Conservation (phyloP, 106 monocot species). For the Iris macrosiphon region DNA sequence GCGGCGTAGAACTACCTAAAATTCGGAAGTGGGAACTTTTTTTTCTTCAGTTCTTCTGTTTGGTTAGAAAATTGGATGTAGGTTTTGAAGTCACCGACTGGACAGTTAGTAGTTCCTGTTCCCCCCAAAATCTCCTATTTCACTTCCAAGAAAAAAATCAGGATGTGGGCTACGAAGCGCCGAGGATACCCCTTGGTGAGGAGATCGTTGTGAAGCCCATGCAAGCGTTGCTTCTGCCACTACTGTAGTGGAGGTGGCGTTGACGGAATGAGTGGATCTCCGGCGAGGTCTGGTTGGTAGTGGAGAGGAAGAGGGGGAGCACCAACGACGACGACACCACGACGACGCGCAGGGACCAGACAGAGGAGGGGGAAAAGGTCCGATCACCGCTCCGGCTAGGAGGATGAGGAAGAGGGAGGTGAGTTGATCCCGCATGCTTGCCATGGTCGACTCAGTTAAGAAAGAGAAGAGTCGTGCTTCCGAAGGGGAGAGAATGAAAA, state of each 20-base stretch:
- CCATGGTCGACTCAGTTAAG: no score
- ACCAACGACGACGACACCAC: constrained; percentile 8
- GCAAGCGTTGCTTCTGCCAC: constrained; percentile 22
- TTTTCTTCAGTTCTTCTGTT: no score
- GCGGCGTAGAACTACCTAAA: no score
- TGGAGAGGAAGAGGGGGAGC: constrained; percentile 15
- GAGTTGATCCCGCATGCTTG: not conserved
- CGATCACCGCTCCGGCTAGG: not conserved
- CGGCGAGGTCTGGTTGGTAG: not conserved
- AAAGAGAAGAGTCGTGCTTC: no score
- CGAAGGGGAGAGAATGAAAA: no score
- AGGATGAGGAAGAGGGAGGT: not conserved
- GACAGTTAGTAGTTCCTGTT: no score
- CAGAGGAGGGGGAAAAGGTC: not conserved
- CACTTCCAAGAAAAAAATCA: no score
- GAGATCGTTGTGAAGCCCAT: constrained; percentile 71
- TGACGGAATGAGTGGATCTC: constrained; percentile 2
- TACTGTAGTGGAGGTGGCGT: constrained; percentile 1
- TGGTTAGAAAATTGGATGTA: no score
- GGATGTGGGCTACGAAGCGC: no score
- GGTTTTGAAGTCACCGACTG: no score
- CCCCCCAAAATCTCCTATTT: no score
- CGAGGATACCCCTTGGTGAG: constrained; percentile 57
- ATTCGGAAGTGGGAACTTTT: no score
- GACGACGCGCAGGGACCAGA: not conserved